Percentiles rank a stretch among this genome's conserved stretches.
Conservation (phyloP, 1,284 basidiomycete species). For the Cutaneotrichosporon sp. region DNA sequence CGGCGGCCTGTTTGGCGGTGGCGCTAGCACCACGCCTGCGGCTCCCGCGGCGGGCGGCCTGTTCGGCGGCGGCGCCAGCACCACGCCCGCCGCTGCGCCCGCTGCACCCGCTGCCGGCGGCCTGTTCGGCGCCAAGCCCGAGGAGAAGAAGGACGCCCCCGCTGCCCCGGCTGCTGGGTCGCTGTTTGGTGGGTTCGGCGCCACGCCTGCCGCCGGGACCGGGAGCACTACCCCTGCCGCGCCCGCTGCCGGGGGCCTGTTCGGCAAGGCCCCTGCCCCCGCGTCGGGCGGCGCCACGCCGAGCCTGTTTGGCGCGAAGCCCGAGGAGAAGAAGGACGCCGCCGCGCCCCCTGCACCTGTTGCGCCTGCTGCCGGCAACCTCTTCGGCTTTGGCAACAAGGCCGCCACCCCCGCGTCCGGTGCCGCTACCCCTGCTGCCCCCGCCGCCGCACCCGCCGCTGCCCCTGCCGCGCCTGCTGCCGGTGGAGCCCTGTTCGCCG, state of each 20-base stretch:
- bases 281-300: constrained; percentile 28
- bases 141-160: background rate
- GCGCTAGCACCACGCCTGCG: too few relatives aligned
- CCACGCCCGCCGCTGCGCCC: constrained; percentile 8
- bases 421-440: background rate
- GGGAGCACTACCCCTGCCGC: constrained; percentile 28
- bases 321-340: constrained; percentile 11
- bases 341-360: constrained; percentile 1
- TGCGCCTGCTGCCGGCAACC: constrained; percentile 14
- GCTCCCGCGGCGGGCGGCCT: constrained; percentile 21
- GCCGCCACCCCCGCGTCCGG: constrained; percentile 2
- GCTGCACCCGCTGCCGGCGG: too few relatives aligned
- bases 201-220: constrained; percentile 13
- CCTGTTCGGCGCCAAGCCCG: constrained; percentile 33
- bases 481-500: constrained; percentile 39
- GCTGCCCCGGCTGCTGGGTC: constrained; percentile 25
- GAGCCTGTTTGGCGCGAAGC: constrained; percentile 36
- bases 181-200: constrained; percentile 34
- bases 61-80: constrained; percentile 32
- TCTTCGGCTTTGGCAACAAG: background rate
- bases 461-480: constrained; percentile 15
- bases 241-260: constrained; percentile 34
- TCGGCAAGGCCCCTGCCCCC: constrained; percentile 7
- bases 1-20: too few relatives aligned
- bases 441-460: too few relatives aligned